Evolutionary conservation across 2,329 filamentous ascomycete species (phyloP).

Genomic region (Xylaria sp.): DNA sequence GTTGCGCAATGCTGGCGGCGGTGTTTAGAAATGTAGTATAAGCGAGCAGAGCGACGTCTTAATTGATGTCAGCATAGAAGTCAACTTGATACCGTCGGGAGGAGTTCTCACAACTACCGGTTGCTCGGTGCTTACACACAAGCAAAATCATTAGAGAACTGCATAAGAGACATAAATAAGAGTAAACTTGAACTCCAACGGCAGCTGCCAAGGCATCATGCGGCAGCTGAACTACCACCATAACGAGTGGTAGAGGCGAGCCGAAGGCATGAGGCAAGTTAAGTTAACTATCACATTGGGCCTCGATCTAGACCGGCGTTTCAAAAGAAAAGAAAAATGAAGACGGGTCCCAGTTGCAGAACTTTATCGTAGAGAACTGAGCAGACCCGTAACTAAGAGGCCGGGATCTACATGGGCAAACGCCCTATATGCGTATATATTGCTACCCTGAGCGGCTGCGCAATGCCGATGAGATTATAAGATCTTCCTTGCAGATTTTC

Average conservation of each 20-base stretch:
- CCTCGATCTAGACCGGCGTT: slow-evolving; percentile 20
- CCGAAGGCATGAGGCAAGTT: slow-evolving; percentile 38
- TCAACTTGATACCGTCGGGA: not conserved
- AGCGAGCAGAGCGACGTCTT: slow-evolving; percentile 56
- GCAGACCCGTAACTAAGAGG: slow-evolving; percentile 10
- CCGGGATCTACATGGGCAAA: slow-evolving; percentile 7
- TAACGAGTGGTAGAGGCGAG: slow-evolving; percentile 43
- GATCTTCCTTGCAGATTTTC: slow-evolving; percentile 32
- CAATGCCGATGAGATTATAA: slow-evolving; percentile 15
- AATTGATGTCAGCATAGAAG: slow-evolving; percentile 21
- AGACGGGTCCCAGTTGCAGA: not conserved
- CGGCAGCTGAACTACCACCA: slow-evolving; percentile 53
- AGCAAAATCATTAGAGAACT: slow-evolving; percentile 53
- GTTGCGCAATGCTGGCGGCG: slow-evolving; percentile 56
- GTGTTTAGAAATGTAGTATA: slow-evolving; percentile 53
- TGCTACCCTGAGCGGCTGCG: slow-evolving; percentile 30
- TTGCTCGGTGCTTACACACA: slow-evolving; percentile 55
- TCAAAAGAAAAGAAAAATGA: slow-evolving; percentile 19
- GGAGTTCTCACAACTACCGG: slow-evolving; percentile 54
- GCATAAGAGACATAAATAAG: slow-evolving; percentile 50
- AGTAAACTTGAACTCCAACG: slow-evolving; percentile 52
- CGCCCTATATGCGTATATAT: slow-evolving; percentile 7
- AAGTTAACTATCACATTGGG: slow-evolving; percentile 7
- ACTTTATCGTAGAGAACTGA: slow-evolving; percentile 13
- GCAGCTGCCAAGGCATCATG: slow-evolving; percentile 50